Evolutionary conservation across 192 early-diverging fungal genomes (phyloP), one percentile per base, ranked within the genome.

Genomic region (Podila epigama): DNA sequence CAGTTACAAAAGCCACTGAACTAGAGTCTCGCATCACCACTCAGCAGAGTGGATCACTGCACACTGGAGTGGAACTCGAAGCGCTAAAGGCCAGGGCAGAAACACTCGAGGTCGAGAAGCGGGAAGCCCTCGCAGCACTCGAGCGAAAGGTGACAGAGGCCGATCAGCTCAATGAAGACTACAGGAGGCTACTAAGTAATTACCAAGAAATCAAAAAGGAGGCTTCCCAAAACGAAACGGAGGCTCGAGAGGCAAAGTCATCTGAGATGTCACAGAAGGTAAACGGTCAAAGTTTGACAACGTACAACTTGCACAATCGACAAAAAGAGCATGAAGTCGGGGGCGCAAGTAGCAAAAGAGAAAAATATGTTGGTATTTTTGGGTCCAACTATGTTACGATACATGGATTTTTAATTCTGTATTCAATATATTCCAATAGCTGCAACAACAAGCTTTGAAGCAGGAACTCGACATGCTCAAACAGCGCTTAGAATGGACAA

Each of bases 401-500:
- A 16, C 25, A 13, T 15, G 12, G 8, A 36, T 5, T 20, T 5
- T 40, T n/a, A 13, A 62, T 40, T 42, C 2, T 29, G 13, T 13
- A 20, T 25, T n/a, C n/a, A n/a, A n/a, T n/a, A n/a, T 52, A 42
- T 51, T 37, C 52, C 39, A 2, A 28, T 57, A 77, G 73, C 73
- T 77, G 52, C 73, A 77, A 55, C 67, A 63, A 18, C 73, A 77
- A 39, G 60, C 65, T 62, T 51, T 81, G 9, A 85, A 90, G 39
- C 88, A 92, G 77, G 87, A 91, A 57, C 51, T 88, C 12, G 81
- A 84, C 13, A 75, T 92, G 68, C 64, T 86, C 25, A 81, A 83
- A 41, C 84, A 83, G 62, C 85, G 87, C 58, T 80, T 77, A 27
- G 82, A 86, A 11, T 94, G 90, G 93, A 65, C 88, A 20, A 91